Conservation (phyloP, 306 rosid species). For the Castanea mollissima region DNA sequence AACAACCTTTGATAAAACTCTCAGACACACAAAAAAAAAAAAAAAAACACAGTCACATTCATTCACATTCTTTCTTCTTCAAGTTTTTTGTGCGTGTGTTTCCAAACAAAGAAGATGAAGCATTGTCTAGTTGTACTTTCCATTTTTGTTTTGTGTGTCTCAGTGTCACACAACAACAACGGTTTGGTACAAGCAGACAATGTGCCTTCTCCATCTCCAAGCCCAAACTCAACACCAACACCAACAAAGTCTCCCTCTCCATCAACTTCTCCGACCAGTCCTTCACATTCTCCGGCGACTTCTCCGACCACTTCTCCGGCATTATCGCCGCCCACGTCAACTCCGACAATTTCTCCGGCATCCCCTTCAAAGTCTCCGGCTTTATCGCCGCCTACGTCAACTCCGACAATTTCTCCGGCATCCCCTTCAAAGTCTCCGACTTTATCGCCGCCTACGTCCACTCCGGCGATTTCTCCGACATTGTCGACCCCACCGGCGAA, state of each 20-base stretch:
- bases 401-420: constrained; percentile 11
- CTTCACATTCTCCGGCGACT: constrained; percentile 48
- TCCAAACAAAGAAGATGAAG: constrained; percentile 24
- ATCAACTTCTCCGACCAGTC: constrained; percentile 28
- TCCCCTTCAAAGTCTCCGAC: constrained; percentile 62
- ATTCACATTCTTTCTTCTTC: background rate
- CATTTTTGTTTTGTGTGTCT: constrained; percentile 22
- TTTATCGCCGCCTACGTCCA: constrained; percentile 40
- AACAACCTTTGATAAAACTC: background rate
- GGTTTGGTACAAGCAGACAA: constrained; percentile 36
- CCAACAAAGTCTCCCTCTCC: constrained; percentile 36
- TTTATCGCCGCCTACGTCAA: no score
- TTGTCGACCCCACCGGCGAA: constrained; percentile 16
- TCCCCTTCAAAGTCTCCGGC: constrained; percentile 61
- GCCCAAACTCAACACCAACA: constrained; percentile 15
- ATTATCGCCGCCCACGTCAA: no score
- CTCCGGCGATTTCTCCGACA: constrained; percentile 42
- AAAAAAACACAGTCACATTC: background rate
- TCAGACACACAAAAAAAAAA: background rate
- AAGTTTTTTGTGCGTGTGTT: background rate
- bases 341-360: constrained; percentile 9
- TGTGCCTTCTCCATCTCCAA: constrained; percentile 75
- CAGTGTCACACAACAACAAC: background rate
- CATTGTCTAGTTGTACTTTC: constrained; percentile 24
- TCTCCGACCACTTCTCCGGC: constrained; percentile 39